Conservation (phyloP, 768 basidiomycete genomes). For the Boletus tomentosulus region DNA sequence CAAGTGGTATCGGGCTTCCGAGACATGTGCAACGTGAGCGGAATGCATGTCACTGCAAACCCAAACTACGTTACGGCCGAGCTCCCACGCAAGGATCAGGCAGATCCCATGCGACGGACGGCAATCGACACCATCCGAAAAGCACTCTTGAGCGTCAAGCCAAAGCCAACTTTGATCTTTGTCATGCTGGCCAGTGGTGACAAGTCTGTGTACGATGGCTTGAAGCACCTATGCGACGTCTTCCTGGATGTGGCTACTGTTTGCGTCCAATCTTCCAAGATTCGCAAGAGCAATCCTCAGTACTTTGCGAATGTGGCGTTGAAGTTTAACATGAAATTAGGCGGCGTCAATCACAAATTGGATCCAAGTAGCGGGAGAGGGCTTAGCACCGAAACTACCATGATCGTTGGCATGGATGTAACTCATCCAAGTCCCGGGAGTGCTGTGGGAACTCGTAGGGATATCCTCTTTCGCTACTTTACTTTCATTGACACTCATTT, state of each 20-base stretch:
- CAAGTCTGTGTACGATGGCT: conserved; percentile 45
- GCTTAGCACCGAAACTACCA: conserved; percentile 41
- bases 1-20: conserved; percentile 49
- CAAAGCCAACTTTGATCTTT: conserved; percentile 42
- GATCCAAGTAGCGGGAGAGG: conserved; percentile 36
- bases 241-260: conserved; percentile 54
- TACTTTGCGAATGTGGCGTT: conserved; percentile 55
- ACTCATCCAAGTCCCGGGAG: conserved; percentile 80
- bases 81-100: conserved; percentile 48
- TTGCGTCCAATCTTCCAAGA: conserved; percentile 69
- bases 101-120: conserved; percentile 50
- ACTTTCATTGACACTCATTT: not conserved
- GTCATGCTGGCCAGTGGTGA: conserved; percentile 47
- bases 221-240: conserved; percentile 52
- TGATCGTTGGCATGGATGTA: conserved; percentile 59
- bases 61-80: conserved; percentile 33
- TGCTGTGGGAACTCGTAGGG: conserved; percentile 43
- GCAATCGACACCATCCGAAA: conserved; percentile 47
- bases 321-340: conserved; percentile 54
- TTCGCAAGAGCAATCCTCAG: conserved; percentile 57
- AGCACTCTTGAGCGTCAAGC: conserved; percentile 34
- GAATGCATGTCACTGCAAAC: conserved; percentile 47
- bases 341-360: conserved; percentile 49
- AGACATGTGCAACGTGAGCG: conserved; percentile 58
- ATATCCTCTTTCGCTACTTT: not conserved